These are phyloP conservation scores for Yarrowia yakushimensis DNA, from an alignment of 805 yeast species.

Conservation along the genomic window DNA sequence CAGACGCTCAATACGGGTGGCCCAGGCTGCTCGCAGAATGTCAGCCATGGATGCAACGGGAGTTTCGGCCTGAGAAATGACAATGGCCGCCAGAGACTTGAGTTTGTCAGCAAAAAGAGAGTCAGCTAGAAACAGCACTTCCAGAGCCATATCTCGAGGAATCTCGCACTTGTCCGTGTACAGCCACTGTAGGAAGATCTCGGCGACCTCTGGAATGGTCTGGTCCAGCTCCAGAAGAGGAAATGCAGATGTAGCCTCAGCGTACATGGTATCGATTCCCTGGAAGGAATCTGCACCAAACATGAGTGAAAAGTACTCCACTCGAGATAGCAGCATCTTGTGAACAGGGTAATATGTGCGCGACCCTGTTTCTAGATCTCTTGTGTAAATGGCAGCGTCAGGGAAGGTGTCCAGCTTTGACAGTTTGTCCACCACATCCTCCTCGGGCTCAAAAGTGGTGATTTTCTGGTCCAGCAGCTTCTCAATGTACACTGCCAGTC, in stretches of 20 bases:
- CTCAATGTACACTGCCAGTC: constrained; percentile 6
- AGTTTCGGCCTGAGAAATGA: constrained; percentile 39
- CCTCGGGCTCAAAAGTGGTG: background rate
- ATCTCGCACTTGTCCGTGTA: constrained; percentile 60
- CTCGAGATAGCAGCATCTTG: constrained; percentile 54
- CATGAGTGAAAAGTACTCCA: constrained; percentile 64
- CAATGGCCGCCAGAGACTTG: constrained; percentile 59
- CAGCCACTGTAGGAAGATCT: constrained; percentile 51
- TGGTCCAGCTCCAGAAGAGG: constrained; percentile 37
- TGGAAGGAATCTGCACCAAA: constrained; percentile 36
- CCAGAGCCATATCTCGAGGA: constrained; percentile 50
- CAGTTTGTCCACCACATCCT: background rate
- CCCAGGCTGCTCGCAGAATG: constrained; percentile 64
- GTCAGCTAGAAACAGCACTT: constrained; percentile 58
- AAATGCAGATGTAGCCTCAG: constrained; percentile 43
- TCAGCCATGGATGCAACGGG: constrained; percentile 48
- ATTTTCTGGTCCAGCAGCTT: background rate
- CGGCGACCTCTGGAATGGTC: constrained; percentile 43
- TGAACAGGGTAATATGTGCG: constrained; percentile 56
- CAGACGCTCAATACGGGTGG: constrained; percentile 56
- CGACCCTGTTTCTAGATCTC: background rate
- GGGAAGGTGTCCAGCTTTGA: background rate
- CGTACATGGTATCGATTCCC: background rate
- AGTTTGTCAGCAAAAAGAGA: constrained; percentile 51
- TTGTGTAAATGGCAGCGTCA: constrained; percentile 26